phyloP scores from a whole-genome alignment of 1,284 basidiomycete genomes.

The Hypsizygus ulmarius region DNA sequence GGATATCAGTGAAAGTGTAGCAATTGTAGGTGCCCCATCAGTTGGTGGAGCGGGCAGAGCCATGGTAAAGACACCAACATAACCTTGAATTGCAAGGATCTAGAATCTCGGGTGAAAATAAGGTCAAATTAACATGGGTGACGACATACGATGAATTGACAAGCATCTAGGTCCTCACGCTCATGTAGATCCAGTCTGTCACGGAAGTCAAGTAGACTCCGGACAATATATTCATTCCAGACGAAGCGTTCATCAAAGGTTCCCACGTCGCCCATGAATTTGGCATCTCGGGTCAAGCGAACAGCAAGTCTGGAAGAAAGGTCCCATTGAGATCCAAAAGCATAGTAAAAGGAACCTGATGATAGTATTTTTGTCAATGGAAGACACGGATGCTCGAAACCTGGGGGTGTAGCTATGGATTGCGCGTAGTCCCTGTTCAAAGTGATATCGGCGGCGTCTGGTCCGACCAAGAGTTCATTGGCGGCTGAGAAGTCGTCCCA shows the following conservation, averaged over 20 bases:
- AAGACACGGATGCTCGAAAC: constrained; percentile 87
- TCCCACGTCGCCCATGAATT: constrained; percentile 52
- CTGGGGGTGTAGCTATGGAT: constrained; percentile 38
- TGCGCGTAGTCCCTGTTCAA: constrained; percentile 51
- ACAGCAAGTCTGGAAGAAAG: constrained; percentile 78
- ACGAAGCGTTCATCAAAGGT: constrained; percentile 81
- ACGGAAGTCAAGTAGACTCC: constrained; percentile 79
- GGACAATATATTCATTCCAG: constrained; percentile 85
- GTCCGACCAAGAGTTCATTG: constrained; percentile 46
- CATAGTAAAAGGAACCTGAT: constrained; percentile 93
- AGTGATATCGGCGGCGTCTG: constrained; percentile 49
- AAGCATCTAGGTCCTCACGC: constrained; percentile 68
- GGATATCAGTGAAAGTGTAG: constrained; percentile 78
- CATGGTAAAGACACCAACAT: constrained; percentile 72
- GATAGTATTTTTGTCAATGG: constrained; percentile 91
- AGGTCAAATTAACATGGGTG: background rate
- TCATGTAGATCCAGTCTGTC: constrained; percentile 69
- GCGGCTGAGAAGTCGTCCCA: constrained; percentile 69
- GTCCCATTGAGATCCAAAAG: constrained; percentile 82
- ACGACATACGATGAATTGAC: constrained; percentile 74
- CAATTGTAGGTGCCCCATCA: constrained; percentile 61
- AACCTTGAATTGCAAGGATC: constrained; percentile 95
- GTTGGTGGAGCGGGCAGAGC: constrained; percentile 72
- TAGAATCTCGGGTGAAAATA: constrained; percentile 35
- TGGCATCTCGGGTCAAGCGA: constrained; percentile 54